These are phyloP conservation scores for Mortierella sp. DNA, from an alignment of 371 early-diverging fungal species.

Conservation along the genomic window DNA sequence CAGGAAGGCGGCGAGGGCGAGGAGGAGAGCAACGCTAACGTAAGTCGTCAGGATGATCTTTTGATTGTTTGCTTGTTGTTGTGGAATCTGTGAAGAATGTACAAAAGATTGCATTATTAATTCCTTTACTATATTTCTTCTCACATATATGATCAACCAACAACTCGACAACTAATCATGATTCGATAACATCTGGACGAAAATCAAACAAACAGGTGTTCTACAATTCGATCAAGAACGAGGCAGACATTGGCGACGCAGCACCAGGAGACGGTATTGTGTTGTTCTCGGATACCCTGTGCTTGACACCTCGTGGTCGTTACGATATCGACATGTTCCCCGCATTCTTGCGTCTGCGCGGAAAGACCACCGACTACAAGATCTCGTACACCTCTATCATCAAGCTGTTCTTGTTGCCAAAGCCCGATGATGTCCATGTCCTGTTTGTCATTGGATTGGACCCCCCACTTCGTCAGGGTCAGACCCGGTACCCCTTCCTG, in stretches of 20 bases:
- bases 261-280: slow-evolving; percentile 91
- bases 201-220: slow-evolving; percentile 67
- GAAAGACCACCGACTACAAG: slow-evolving; percentile 98
- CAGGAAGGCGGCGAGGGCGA: slow-evolving; percentile 70
- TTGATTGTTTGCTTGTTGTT: neutral
- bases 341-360: slow-evolving; percentile 93
- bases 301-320: slow-evolving; percentile 95
- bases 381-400: slow-evolving; percentile 90
- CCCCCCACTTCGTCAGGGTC: slow-evolving; percentile 99
- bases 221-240: slow-evolving; percentile 93
- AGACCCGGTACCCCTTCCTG: slow-evolving; percentile 98
- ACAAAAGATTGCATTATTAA: neutral
- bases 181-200: neutral
- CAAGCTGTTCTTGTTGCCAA: slow-evolving; percentile 90
- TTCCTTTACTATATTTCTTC: neutral
- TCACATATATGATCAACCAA: neutral
- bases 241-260: slow-evolving; percentile 90
- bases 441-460: slow-evolving; percentile 96
- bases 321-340: slow-evolving; percentile 96
- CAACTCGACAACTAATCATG: neutral
- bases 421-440: slow-evolving; percentile 94
- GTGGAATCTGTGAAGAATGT: neutral
- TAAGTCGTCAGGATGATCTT: slow-evolving; percentile 30
- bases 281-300: slow-evolving; percentile 90
- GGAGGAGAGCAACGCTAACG: slow-evolving; percentile 79